A percentile compares a stretch with the other conserved stretches of the same genome.
These are phyloP conservation scores for Ceratocystis albifundus DNA, from an alignment of 2,329 filamentous ascomycete species.

Conservation along the genomic window DNA sequence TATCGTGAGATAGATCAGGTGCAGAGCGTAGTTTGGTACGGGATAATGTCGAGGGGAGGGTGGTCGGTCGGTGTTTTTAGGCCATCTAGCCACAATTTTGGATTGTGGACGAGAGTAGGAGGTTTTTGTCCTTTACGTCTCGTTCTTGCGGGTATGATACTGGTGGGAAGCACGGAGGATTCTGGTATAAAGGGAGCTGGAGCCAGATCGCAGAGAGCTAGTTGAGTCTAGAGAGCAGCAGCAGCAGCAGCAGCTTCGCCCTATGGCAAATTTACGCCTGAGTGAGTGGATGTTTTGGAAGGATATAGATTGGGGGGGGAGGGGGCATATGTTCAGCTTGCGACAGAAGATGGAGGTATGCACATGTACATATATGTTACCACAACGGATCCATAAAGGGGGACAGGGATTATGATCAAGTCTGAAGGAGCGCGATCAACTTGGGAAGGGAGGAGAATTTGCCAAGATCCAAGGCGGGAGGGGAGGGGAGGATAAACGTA, in stretches of 20 bases:
- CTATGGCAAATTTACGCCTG: background rate
- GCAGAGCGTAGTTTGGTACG: background rate
- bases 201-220: background rate
- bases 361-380: background rate
- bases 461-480: background rate
- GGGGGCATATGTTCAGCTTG: background rate
- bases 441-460: background rate
- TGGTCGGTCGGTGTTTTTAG: background rate
- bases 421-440: constrained; percentile 1
- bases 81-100: background rate
- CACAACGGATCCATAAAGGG: background rate
- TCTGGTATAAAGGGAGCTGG: background rate
- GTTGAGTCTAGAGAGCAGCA: background rate
- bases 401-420: background rate
- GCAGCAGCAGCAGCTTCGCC: background rate
- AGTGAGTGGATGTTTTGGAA: background rate
- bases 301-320: background rate
- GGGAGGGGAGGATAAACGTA: background rate
- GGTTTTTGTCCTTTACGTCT: background rate
- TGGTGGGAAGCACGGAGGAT: background rate
- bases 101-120: background rate
- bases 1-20: background rate
- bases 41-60: background rate
- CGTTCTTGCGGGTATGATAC: background rate
- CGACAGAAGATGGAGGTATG: background rate